These are phyloP conservation scores for Myxozyma vanderwaltii DNA, from an alignment of 805 yeast species.

Conservation along the genomic window DNA sequence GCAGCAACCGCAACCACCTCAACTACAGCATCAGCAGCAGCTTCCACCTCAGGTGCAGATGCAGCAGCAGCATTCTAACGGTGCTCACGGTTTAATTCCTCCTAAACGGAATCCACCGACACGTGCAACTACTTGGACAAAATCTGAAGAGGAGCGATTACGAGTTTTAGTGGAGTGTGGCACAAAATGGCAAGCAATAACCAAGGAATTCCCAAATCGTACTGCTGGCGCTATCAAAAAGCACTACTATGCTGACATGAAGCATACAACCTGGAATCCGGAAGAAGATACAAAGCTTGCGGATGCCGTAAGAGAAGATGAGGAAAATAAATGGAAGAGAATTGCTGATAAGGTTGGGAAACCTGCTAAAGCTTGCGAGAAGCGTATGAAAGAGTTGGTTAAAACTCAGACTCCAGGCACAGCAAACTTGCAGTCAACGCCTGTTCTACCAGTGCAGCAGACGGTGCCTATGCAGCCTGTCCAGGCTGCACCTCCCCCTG, in stretches of 20 bases:
- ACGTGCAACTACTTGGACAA: slow-evolving; percentile 32
- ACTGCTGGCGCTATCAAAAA: slow-evolving; percentile 41
- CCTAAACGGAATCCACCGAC: slow-evolving; percentile 14
- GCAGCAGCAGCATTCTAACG: slow-evolving; percentile 16
- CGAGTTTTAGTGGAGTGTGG: slow-evolving; percentile 36
- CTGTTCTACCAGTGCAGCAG: slow-evolving; percentile 3
- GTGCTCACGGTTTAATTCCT: slow-evolving; percentile 9
- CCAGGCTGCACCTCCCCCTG: not conserved
- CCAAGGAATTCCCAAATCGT: slow-evolving; percentile 38
- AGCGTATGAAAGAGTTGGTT: slow-evolving; percentile 33
- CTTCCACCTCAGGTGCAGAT: not conserved
- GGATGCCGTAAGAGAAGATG: slow-evolving; percentile 36
- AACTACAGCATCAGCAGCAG: not conserved
- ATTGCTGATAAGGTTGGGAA: slow-evolving; percentile 37
- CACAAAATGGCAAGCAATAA: slow-evolving; percentile 38
- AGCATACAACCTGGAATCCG: slow-evolving; percentile 37
- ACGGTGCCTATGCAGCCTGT: not conserved
- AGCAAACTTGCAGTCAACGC: not conserved
- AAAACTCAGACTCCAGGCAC: slow-evolving; percentile 9
- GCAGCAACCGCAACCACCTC: slow-evolving; percentile 6
- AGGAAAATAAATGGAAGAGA: slow-evolving; percentile 36
- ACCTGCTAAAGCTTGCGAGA: slow-evolving; percentile 38
- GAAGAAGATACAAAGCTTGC: slow-evolving; percentile 37
- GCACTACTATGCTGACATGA: slow-evolving; percentile 42
- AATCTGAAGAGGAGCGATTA: slow-evolving; percentile 32